Percentiles rank a stretch among this genome's conserved stretches.
Conservation (phyloP, 78 protist species). For the Planoprotostelium fungivorum region DNA sequence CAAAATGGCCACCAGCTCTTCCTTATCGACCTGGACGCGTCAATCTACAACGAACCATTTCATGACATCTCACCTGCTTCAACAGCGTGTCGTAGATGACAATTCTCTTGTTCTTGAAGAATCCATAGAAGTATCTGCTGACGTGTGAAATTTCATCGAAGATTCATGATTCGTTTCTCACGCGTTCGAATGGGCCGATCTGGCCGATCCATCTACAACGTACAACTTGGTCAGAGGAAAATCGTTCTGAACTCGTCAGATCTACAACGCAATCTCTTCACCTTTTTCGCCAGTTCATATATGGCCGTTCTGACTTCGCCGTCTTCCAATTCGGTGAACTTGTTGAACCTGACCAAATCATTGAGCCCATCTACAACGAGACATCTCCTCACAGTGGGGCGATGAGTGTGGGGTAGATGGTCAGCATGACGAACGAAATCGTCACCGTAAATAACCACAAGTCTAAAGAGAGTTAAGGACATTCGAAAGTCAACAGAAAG, state of each 20-base stretch:
- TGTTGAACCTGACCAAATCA: constrained; percentile 57
- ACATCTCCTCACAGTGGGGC: constrained; percentile 71
- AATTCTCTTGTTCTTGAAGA: constrained; percentile 73
- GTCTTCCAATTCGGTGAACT: constrained; percentile 39
- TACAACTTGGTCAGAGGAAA: constrained; percentile 64
- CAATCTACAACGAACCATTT: too few species aligned
- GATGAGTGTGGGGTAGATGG: constrained; percentile 70
- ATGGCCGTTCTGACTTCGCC: constrained; percentile 45
- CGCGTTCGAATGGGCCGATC: constrained; percentile 71
- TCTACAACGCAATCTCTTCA: not conserved
- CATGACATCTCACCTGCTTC: constrained; percentile 10
- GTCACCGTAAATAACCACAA: constrained; percentile 24
- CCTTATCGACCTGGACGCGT: not conserved
- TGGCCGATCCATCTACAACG: constrained; percentile 65
- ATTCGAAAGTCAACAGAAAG: not conserved
- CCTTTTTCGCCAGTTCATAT: constrained; percentile 24
- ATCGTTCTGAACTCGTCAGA: not conserved
- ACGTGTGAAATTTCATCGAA: not conserved
- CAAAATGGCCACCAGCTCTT: constrained; percentile 59
- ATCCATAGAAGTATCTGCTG: constrained; percentile 72
- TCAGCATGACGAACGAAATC: constrained; percentile 26
- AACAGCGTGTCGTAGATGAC: constrained; percentile 84
- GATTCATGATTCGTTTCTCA: not conserved
- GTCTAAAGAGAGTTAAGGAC: constrained; percentile 18
- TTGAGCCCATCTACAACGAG: not conserved